Percentiles rank a stretch among this genome's conserved stretches.
Evolutionary conservation across 1,284 basidiomycete genomes (phyloP).

Genomic region (Flammula alnicola): DNA sequence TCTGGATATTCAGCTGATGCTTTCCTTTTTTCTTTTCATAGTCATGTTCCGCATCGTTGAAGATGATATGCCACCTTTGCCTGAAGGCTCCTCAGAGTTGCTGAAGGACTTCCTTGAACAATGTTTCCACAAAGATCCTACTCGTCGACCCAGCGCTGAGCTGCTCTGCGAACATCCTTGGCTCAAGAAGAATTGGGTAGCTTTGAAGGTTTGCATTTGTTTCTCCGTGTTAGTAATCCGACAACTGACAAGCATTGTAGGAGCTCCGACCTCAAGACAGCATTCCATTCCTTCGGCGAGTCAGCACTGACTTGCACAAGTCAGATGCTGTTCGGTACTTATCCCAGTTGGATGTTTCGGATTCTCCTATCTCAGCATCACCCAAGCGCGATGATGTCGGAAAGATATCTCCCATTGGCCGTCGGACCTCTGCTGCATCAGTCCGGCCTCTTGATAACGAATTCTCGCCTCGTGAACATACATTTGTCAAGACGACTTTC

Average conservation of each 20-base stretch:
- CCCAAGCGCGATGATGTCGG: constrained; percentile 32
- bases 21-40: constrained; percentile 31
- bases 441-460: constrained; percentile 50
- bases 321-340: constrained; percentile 65
- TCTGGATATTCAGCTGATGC: constrained; percentile 12
- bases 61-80: constrained; percentile 86
- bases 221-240: constrained; percentile 1
- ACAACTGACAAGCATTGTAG: constrained; percentile 40
- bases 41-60: constrained; percentile 97
- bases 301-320: constrained; percentile 84
- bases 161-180: constrained; percentile 88
- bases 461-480: constrained; percentile 70
- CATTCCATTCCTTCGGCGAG: constrained; percentile 90
- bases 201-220: constrained; percentile 61
- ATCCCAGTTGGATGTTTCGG: constrained; percentile 56
- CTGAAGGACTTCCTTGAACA: constrained; percentile 79
- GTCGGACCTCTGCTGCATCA: constrained; percentile 46
- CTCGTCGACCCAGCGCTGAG: constrained; percentile 79
- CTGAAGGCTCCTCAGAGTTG: constrained; percentile 74
- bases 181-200: constrained; percentile 81
- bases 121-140: constrained; percentile 91
- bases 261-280: constrained; percentile 89
- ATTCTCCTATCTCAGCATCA: constrained; percentile 45
- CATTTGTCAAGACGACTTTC: constrained; percentile 91
- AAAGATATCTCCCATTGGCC: constrained; percentile 31